Conservation (phyloP, 768 basidiomycete genomes). For the Mycena maculata region DNA sequence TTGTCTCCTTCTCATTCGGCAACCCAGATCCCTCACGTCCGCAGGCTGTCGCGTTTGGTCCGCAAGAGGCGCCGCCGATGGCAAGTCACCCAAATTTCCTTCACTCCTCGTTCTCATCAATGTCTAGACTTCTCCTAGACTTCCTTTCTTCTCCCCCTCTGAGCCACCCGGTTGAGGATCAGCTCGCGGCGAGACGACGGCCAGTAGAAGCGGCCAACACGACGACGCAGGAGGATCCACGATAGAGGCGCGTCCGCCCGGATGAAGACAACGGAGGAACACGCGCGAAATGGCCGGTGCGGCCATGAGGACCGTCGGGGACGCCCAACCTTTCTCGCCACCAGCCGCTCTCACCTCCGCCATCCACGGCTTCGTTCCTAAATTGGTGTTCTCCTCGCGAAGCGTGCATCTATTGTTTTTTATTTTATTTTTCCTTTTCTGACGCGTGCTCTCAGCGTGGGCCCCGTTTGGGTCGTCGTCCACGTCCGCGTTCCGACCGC, state of each 20-base stretch:
- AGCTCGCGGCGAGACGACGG: not conserved
- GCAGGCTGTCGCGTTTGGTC: not conserved
- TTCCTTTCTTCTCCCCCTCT: not conserved
- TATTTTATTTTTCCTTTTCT: not conserved
- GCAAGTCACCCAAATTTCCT: too few species aligned
- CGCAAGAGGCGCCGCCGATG: not conserved
- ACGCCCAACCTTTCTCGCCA: not conserved
- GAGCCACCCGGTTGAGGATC: not conserved
- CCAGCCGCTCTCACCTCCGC: slow-evolving; percentile 2
- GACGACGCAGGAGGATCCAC: not conserved
- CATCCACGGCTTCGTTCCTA: not conserved
- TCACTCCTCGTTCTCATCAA: not conserved
- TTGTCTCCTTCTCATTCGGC: too few species aligned
- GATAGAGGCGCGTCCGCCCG: not conserved
- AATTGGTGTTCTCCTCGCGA: not conserved
- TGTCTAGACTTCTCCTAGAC: not conserved
- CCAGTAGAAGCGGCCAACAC: not conserved
- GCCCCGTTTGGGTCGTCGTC: slow-evolving; percentile 2
- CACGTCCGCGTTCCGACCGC: not conserved
- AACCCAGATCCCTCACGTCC: not conserved
- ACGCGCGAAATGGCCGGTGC: not conserved
- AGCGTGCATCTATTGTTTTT: not conserved
- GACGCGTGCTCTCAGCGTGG: not conserved
- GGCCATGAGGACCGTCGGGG: not conserved
- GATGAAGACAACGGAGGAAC: not conserved